Conservation (phyloP, 257 asterid species). For the Mitragyna speciosa region DNA sequence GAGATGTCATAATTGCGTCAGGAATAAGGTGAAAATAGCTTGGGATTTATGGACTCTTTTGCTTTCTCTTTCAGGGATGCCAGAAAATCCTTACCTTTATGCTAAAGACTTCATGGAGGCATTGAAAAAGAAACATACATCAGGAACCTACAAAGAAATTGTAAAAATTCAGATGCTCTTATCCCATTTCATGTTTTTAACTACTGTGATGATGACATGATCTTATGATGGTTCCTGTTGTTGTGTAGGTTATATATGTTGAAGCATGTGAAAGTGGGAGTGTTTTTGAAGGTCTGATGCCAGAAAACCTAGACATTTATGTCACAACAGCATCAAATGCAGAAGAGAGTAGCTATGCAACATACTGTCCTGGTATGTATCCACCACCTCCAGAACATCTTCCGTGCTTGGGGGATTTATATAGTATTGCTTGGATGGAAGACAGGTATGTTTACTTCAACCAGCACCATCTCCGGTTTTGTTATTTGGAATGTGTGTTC, state of each 20-base stretch:
- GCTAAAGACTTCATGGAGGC: slow-evolving; percentile 72
- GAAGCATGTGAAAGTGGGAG: slow-evolving; percentile 98
- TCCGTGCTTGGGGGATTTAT: slow-evolving; percentile 89
- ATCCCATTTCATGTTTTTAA: neutral
- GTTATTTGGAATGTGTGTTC: neutral
- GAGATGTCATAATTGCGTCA: neutral
- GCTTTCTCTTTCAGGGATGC: slow-evolving; percentile 59
- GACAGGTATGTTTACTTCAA: slow-evolving; percentile 54
- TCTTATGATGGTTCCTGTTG: neutral
- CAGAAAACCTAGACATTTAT: slow-evolving; percentile 63
- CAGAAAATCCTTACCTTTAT: slow-evolving; percentile 59
- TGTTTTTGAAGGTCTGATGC: slow-evolving; percentile 80
- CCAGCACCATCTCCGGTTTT: neutral
- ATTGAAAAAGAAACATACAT: slow-evolving; percentile 63
- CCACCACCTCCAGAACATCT: slow-evolving; percentile 66
- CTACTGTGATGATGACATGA: neutral
- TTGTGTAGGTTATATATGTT: slow-evolving; percentile 61
- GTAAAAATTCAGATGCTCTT: slow-evolving; percentile 20
- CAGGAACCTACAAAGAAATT: slow-evolving; percentile 82
- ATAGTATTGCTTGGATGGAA: slow-evolving; percentile 98
- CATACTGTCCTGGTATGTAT: slow-evolving; percentile 72
- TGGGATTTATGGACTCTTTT: neutral
- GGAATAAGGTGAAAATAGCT: neutral
- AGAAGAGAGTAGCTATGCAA: slow-evolving; percentile 89
- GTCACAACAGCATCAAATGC: slow-evolving; percentile 88